Evolutionary conservation across 2,329 filamentous ascomycete species (phyloP), one percentile per base, ranked within the genome.

Genomic region (Scedosporium dehoogii): DNA sequence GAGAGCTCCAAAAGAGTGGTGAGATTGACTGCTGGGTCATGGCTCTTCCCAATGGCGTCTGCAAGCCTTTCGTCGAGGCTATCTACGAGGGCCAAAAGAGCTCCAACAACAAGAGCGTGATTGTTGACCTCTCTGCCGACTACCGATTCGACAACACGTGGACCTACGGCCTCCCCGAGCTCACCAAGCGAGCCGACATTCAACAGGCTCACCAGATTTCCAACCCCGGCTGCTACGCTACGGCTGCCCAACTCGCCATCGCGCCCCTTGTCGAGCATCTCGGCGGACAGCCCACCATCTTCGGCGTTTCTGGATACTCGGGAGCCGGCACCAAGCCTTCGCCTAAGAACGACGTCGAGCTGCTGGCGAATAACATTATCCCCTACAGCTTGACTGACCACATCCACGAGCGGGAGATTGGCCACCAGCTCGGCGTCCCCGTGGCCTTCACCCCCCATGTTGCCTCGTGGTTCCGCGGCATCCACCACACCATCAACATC

Each of bases 1-100:
- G 86, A 66, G 83, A 86, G 63, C 91, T 97, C 84, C 90, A 94
- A 65, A 87, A 89, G 72, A 85, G 88, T 38, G 89, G 90, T 60
- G 85, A 92, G 70, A 87, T 97, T 59, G 93, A 97, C 78, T 94
- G 90, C 77, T 97, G 92, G 92, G 90, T 97, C 55, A 94, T 97
- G 90, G 94, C 94, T 42, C 85, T 97, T 33, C 94, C 93, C 55
- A 99, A 97, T 71, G 90, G 91, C 65, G 91, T 96, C 59, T 97
- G 91, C 84, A 90, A 92, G 77, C 92, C 94, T 0, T 99, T 89
- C 68, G 89, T 97, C 9, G 91, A 97, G 66, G 93, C 93, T 6
- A 85, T 97, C 61, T 85, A 92, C 68, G 83, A 88, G 70, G 85
- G 82, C 38, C 85, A 85, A 63, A 53, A 55, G 56, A 46, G 41